phyloP scores from a whole-genome alignment of 2,329 filamentous ascomycete genomes.

The Colletotrichum destructivum region DNA sequence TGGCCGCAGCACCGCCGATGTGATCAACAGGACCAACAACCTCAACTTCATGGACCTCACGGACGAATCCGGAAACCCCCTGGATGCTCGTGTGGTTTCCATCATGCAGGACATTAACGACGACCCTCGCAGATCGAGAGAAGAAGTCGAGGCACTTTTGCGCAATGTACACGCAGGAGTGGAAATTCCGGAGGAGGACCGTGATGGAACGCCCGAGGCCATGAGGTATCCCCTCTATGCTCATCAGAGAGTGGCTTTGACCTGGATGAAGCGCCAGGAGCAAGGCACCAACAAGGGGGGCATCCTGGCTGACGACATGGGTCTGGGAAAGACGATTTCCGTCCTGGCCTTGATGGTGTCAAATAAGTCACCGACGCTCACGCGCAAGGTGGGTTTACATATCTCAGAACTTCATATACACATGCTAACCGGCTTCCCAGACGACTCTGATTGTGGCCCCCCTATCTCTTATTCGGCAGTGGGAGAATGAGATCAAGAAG shows the following conservation, averaged over 20 bases:
- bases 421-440: conserved; percentile 52
- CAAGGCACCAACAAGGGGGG: conserved; percentile 82
- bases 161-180: conserved; percentile 82
- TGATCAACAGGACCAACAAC: conserved; percentile 36
- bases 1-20: conserved; percentile 28
- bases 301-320: conserved; percentile 87
- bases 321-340: conserved; percentile 87
- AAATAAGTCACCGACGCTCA: conserved; percentile 69
- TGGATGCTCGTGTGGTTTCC: conserved; percentile 45
- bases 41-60: conserved; percentile 43
- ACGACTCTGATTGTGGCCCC: conserved; percentile 89
- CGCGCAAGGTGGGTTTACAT: conserved; percentile 47
- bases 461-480: conserved; percentile 85
- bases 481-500: conserved; percentile 83
- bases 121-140: conserved; percentile 60
- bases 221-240: conserved; percentile 81
- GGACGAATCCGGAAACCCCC: conserved; percentile 55
- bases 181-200: conserved; percentile 72
- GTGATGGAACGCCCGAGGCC: conserved; percentile 78
- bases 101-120: conserved; percentile 52
- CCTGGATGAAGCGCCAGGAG: conserved; percentile 84
- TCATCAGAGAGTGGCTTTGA: conserved; percentile 84
- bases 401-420: not conserved
- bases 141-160: conserved; percentile 79
- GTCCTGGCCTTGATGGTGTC: conserved; percentile 83